Conservation (phyloP, 2,329 filamentous ascomycete species). For the Claviceps paspali region DNA sequence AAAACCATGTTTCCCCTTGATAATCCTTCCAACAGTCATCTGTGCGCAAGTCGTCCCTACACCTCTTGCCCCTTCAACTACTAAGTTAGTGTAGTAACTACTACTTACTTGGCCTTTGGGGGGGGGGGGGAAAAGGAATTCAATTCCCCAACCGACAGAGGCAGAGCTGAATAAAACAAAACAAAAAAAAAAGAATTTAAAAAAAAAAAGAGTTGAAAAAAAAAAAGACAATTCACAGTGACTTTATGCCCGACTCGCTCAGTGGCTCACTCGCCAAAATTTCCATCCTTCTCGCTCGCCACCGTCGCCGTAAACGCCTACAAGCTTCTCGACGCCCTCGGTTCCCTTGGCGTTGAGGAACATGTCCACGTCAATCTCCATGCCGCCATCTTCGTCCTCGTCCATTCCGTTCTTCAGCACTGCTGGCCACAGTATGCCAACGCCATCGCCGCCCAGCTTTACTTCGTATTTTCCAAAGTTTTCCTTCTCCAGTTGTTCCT, state of each 20-base stretch:
- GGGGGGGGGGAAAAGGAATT: too few relatives aligned
- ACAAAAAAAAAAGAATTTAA: too few relatives aligned
- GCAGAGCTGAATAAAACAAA: too few relatives aligned
- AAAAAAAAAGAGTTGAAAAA: too few relatives aligned
- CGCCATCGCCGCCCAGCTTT: constrained; percentile 81
- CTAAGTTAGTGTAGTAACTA: too few relatives aligned
- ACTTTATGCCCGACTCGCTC: constrained; percentile 4
- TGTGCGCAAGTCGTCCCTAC: background rate
- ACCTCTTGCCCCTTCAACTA: too few relatives aligned
- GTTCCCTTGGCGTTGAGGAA: constrained; percentile 72
- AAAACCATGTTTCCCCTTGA: background rate
- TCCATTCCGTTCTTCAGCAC: constrained; percentile 74
- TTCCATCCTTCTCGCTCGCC: constrained; percentile 71
- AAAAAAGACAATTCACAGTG: background rate
- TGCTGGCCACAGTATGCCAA: constrained; percentile 88
- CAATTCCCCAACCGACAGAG: too few relatives aligned
- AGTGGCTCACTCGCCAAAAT: constrained; percentile 54
- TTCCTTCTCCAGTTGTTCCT: constrained; percentile 49
- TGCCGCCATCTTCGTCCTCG: constrained; percentile 63
- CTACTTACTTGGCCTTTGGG: too few relatives aligned
- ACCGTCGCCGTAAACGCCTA: constrained; percentile 57
- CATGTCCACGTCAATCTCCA: constrained; percentile 80
- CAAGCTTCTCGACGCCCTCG: constrained; percentile 73
- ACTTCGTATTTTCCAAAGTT: constrained; percentile 79
- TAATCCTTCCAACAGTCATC: too few relatives aligned